Conservation (phyloP, 2,329 filamentous ascomycete genomes). For the Zymoseptoria brevis region DNA sequence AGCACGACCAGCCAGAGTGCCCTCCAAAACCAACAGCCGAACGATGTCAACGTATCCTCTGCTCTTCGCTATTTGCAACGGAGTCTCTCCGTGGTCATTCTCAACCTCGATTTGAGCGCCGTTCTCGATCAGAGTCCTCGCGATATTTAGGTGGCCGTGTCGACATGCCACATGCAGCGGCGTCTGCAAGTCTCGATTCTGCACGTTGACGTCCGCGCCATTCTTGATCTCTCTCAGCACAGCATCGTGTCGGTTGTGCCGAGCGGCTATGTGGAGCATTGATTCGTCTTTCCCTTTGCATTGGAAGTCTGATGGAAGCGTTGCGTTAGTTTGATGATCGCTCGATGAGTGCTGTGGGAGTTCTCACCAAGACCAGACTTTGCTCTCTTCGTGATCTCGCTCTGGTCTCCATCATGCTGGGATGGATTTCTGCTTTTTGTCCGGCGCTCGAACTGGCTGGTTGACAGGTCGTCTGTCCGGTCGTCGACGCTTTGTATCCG, state of each 20-base stretch:
- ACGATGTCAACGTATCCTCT: not conserved
- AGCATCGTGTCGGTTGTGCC: not conserved
- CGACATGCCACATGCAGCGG: not conserved
- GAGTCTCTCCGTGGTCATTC: not conserved
- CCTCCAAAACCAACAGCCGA: not conserved
- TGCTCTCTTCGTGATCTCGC: not conserved
- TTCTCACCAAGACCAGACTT: not conserved
- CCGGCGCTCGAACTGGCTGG: not conserved
- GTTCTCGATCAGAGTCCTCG: not conserved
- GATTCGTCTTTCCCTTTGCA: not conserved
- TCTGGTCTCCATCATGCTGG: not conserved
- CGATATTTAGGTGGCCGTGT: not conserved
- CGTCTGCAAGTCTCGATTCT: not conserved
- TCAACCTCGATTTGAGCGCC: not conserved
- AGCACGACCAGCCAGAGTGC: not conserved
- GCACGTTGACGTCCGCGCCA: not conserved
- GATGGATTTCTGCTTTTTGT: not conserved
- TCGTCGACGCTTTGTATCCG: not conserved
- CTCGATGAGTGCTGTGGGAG: not conserved
- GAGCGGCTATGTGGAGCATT: not conserved
- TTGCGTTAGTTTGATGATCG: not conserved
- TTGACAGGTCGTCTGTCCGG: not conserved
- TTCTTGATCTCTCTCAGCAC: not conserved
- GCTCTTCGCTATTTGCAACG: not conserved
- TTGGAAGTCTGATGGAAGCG: not conserved